A percentile compares a stretch with the other conserved stretches of the same genome.
Evolutionary conservation across 352 stramenopile species (phyloP).

Genomic region (Globisporangium viniferum): DNA sequence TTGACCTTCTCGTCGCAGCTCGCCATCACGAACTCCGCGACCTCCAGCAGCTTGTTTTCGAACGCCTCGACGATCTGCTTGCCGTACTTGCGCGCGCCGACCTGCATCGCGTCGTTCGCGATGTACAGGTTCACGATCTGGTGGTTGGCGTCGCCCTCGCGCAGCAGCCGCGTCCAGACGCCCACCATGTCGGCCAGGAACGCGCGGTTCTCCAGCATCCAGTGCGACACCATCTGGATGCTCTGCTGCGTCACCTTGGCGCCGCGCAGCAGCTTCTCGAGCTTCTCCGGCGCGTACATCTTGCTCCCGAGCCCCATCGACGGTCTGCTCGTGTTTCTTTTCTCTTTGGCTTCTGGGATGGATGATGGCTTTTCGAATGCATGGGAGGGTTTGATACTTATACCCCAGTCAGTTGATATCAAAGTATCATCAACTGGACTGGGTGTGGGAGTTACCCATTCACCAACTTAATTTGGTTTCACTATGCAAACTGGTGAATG

Average conservation of each 20-base stretch:
- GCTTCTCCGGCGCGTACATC: conserved; percentile 51
- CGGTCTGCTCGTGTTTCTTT: not conserved
- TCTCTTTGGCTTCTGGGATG: not conserved
- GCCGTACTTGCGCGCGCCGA: conserved; percentile 77
- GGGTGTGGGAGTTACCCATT: too few species aligned
- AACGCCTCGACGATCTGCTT: conserved; percentile 65
- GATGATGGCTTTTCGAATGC: conserved; percentile 3
- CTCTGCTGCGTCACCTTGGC: conserved; percentile 80
- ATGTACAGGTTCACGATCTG: conserved; percentile 86
- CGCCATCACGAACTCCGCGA: conserved; percentile 64
- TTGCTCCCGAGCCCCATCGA: conserved; percentile 15
- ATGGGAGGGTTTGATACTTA: not conserved
- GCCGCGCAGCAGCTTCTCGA: conserved; percentile 59
- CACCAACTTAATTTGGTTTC: too few species aligned
- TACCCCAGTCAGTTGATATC: not conserved
- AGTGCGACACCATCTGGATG: conserved; percentile 77
- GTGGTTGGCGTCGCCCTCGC: conserved; percentile 47
- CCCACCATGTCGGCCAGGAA: conserved; percentile 58
- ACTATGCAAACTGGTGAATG: too few species aligned
- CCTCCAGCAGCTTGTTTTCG: conserved; percentile 49
- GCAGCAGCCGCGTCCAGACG: conserved; percentile 52
- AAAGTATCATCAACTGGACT: not conserved
- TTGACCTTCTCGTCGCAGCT: conserved; percentile 79
- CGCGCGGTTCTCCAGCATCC: conserved; percentile 68
- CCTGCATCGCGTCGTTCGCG: conserved; percentile 85